Evolutionary conservation across 495 filamentous ascomycete species (phyloP), one percentile per base, ranked within the genome.

Genomic region (Penicillium manginii): DNA sequence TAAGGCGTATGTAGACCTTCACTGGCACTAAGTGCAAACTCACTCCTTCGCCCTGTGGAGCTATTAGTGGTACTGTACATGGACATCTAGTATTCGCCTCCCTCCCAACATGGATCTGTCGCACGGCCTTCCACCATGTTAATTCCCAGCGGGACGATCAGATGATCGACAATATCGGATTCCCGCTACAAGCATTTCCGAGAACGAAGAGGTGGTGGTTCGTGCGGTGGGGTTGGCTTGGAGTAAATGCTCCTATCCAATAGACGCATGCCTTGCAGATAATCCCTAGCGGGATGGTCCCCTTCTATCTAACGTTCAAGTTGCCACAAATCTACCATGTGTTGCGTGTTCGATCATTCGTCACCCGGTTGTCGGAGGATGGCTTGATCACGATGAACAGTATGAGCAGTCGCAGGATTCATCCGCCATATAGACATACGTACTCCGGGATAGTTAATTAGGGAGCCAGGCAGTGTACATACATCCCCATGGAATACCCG

Each of bases 161-260:
- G 45, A 47, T 26, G 45, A 47, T 47, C 45, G 21, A 47, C 45
- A 47, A 45, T 26, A 47, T 23, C 19, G 45, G 45, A 47, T 47
- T 23, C 45, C 45, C 22, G 45, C 21, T 47, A 22, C 22, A 26
- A 47, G 45, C 18, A 47, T 47, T 47, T 26, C 45, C 45, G 45
- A 23, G 40, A 43, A 43, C n/a, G n/a, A 4, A 19, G 19, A 43
- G 40, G 17, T 43, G n/a, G 8, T 47, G 45, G 45, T 47, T 47
- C 45, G 45, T 47, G 45, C 19, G 45, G 45, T 26, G 45, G 18
- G 22, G 10, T 18, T 43, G 40, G 40, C 17, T 8, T 43, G 17
- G 40, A 15, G 45, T 17, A 1, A 45, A 3, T 37, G 40, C n/a
- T 15, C 9, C n/a, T 5, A 1, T 5, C n/a, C 40, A 21, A 45